Conservation (phyloP, 106 monocot species). For the Platanthera guangdongensis region DNA sequence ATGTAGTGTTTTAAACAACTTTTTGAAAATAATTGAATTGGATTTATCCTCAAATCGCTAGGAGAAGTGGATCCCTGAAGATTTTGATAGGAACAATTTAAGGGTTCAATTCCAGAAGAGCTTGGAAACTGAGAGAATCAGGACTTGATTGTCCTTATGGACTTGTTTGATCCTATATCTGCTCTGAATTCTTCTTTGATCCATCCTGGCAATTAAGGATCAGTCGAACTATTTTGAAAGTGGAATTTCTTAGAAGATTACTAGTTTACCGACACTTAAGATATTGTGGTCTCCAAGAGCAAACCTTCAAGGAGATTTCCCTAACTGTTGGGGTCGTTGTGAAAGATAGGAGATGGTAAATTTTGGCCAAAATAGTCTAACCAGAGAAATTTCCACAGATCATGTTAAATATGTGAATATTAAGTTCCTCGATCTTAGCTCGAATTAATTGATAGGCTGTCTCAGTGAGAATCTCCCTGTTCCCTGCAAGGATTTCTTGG, state of each 20-base stretch:
- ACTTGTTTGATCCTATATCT: constrained; percentile 27
- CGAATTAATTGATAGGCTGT: constrained; percentile 60
- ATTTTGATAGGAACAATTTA: constrained; percentile 56
- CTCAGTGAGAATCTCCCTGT: constrained; percentile 41
- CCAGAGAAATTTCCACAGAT: constrained; percentile 32
- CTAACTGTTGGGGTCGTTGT: constrained; percentile 67
- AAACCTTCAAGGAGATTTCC: constrained; percentile 53
- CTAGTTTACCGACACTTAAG: constrained; percentile 51
- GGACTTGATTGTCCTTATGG: constrained; percentile 52
- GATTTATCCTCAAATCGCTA: constrained; percentile 34
- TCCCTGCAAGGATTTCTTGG: constrained; percentile 72
- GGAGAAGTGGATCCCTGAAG: constrained; percentile 23
- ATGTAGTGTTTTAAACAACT: constrained; percentile 19
- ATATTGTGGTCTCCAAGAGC: constrained; percentile 80
- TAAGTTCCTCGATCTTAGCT: constrained; percentile 65
- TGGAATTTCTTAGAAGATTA: constrained; percentile 48
- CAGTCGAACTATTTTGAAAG: constrained; percentile 73
- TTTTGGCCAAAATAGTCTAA: constrained; percentile 56
- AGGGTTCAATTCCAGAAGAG: constrained; percentile 57
- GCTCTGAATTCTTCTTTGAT: constrained; percentile 1
- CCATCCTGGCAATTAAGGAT: constrained; percentile 23
- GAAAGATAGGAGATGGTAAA: constrained; percentile 70
- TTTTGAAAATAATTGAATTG: constrained; percentile 29
- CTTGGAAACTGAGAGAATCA: constrained; percentile 61
- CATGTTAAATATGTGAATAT: constrained; percentile 56